Evolutionary conservation across 805 yeast species (phyloP), one percentile per base, ranked within the genome.

Genomic region (Wickerhamiella domercqiae): DNA sequence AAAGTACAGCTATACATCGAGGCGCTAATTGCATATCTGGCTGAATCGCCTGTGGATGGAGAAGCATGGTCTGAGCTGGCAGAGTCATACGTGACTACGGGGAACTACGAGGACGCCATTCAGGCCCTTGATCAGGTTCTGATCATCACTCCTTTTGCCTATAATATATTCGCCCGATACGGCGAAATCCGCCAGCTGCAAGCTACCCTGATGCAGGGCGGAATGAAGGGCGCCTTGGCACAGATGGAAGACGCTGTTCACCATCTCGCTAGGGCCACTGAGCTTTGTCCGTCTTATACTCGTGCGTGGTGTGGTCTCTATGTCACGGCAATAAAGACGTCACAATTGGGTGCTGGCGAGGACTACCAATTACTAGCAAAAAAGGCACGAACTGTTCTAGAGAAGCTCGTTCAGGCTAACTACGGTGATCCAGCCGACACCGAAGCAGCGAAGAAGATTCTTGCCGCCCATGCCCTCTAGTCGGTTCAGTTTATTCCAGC

Each of bases 61-160:
- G 74, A 78, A 44, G 61, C 78, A 2, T 83, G 93, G 94, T 65
- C 73, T 34, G 93, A 81, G 55, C 62, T 84, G 39, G 78, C 74
- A 3, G 71, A 72, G 26, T 61, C 68, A n/a, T 87, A 87, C 53
- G 56, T 56, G 18, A 53, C 60, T 11, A 43, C 66, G 6, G 84
- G 84, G 1, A 73, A 75, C 50, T 74, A 68, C 46, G 76, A 71
- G 25, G 73, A 75, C 47, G 76, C 90, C 0, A 65, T 78, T 4
- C 72, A 66, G 52, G 66, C 81, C 39, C 66, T 69, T 20, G 73
- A 80, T 50, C 95, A 87, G 52, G 70, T 80, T 2, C 56, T 86
- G 13, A 50, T 80, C 24, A 64, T 70, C 18, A 67, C 66, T 39
- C 94, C 95, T 2, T 62, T 64, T 42, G 84, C 84, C 2, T 78